phyloP scores from a whole-genome alignment of 352 stramenopile genomes.

The Globisporangium parvum region DNA sequence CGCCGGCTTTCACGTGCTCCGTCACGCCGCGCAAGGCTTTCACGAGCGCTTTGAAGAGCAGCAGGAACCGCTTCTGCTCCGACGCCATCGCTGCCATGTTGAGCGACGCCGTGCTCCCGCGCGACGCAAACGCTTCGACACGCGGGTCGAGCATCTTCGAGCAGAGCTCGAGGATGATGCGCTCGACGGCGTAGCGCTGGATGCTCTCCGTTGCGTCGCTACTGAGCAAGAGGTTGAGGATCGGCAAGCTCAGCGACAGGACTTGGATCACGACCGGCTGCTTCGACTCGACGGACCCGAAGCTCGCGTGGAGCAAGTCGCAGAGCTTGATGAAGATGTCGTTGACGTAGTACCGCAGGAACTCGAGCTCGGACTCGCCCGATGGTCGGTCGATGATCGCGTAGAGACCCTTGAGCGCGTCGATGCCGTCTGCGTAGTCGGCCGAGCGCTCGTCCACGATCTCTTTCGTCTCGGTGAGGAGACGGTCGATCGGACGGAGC shows the following conservation, averaged over 20 bases:
- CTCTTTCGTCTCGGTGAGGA: slow-evolving; percentile 59
- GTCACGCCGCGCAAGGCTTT: slow-evolving; percentile 51
- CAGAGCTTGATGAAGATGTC: slow-evolving; percentile 71
- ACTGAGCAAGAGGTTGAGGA: slow-evolving; percentile 52
- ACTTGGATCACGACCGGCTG: slow-evolving; percentile 62
- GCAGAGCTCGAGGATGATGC: slow-evolving; percentile 66
- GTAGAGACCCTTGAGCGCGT: slow-evolving; percentile 78
- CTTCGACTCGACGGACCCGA: slow-evolving; percentile 49
- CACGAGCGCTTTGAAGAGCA: slow-evolving; percentile 68
- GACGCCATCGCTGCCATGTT: slow-evolving; percentile 34
- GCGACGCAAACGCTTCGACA: slow-evolving; percentile 49
- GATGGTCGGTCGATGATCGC: slow-evolving; percentile 59
- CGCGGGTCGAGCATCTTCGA: slow-evolving; percentile 69
- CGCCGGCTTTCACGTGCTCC: slow-evolving; percentile 51
- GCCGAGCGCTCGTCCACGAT: slow-evolving; percentile 51
- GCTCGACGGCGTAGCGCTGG: slow-evolving; percentile 71
- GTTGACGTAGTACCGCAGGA: slow-evolving; percentile 73
- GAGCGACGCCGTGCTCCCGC: slow-evolving; percentile 28
- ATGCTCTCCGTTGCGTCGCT: slow-evolving; percentile 53
- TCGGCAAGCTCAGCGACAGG: slow-evolving; percentile 67
- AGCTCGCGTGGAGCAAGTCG: slow-evolving; percentile 67
- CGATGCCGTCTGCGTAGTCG: slow-evolving; percentile 54
- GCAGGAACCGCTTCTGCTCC: slow-evolving; percentile 54
- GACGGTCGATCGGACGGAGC: slow-evolving; percentile 51
- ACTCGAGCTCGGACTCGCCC: slow-evolving; percentile 50